A percentile compares a stretch with the other conserved stretches of the same genome.
phyloP scores from a whole-genome alignment of 805 yeast species.

The Teunomyces gatunensis region DNA sequence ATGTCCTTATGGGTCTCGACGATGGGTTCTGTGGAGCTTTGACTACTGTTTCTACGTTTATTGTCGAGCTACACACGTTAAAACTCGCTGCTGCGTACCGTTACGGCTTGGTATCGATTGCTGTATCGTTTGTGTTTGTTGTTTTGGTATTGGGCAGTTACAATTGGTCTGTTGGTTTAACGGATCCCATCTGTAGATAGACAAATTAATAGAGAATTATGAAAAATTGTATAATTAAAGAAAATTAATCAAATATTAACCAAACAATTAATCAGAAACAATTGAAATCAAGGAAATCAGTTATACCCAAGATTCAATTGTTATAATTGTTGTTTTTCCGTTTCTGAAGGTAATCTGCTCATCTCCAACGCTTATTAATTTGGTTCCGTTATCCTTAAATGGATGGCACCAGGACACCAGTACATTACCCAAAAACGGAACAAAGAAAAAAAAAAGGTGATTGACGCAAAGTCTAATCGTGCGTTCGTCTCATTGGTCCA shows the following conservation, averaged over 20 bases:
- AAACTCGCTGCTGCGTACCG: constrained; percentile 35
- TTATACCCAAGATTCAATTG: no score
- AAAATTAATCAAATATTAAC: no score
- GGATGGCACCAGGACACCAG: neutral
- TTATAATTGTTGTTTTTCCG: no score
- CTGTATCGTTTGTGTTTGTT: constrained; percentile 45
- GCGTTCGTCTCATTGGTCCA: no score
- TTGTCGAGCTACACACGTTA: constrained; percentile 54
- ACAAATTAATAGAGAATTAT: neutral
- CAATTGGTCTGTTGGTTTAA: constrained; percentile 60
- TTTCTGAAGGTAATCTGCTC: no score
- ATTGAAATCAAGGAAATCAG: no score
- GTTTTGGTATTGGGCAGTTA: constrained; percentile 69
- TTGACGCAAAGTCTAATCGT: no score
- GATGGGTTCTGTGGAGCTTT: constrained; percentile 72
- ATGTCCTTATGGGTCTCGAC: constrained; percentile 50
- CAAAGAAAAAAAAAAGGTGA: no score
- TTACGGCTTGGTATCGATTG: constrained; percentile 52
- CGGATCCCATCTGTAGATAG: constrained; percentile 5
- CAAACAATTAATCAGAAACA: no score
- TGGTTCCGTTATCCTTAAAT: neutral
- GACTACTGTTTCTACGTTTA: constrained; percentile 76
- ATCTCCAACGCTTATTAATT: neutral
- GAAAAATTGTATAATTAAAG: neutral
- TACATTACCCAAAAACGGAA: neutral